Evolutionary conservation across 176 grass and related monocot species (phyloP), one percentile per base, ranked within the genome.

Genomic region (Aegilops speltoides): DNA sequence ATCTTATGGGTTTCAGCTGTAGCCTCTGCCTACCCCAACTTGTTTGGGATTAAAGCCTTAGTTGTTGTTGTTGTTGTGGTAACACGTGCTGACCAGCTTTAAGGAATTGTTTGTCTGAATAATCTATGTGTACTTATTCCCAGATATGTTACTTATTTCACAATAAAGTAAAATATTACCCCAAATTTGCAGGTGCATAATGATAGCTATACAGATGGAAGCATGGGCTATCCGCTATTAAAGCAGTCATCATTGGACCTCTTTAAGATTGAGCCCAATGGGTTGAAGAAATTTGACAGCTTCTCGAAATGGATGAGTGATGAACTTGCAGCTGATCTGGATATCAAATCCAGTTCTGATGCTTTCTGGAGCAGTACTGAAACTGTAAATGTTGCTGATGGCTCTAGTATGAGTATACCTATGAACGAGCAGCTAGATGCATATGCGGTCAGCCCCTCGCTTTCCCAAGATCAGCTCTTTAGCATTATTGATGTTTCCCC

Each of bases 401-500:
- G 82, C 84, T 70, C 89, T 73, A 88, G 71, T 82, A 87, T 94
- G 68, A 88, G 71, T 82, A 87, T 94, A 69, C 89, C 93, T 86
- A 93, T 86, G 60, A 91, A 86, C 19, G 97, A 98, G 32, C 94
- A 89, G 31, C 86, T 98, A 59, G 92, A 94, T 89, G 83, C 90
- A 85, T 92, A 85, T 46, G 89, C 83, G 73, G 88, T 98, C 60
- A 98, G 90, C 54, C 97, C 97, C 24, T 96, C 97, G 10, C 90
- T 98, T 88, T 94, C 93, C 22, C 87, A 96, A 91, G 94, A 98
- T 23, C 97, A 98, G 84, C 90, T 98, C 79, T 99, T 99, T 83
- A 99, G 97, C 84, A 99, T 99, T 61, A 97, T 99, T 83, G 90
- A 97, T 82, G 93, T 97, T 87, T 97, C 97, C 40, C 97, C 97